Base-by-base conservation (phyloP, 352 stramenopile genomes). In the Phytopythium montanum region DNA sequence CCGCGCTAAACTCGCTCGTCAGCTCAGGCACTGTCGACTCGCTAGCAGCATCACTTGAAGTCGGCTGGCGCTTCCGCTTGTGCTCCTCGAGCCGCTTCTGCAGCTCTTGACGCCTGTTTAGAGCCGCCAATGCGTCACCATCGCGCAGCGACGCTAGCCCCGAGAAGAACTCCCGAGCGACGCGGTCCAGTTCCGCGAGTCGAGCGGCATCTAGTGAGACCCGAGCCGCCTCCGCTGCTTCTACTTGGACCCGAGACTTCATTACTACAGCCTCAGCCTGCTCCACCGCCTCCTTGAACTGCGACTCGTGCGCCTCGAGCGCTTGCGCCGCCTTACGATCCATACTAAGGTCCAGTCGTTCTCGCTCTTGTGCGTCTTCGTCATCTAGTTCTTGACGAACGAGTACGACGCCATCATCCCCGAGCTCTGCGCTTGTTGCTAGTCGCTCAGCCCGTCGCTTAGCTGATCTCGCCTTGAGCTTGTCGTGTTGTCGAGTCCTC, bases 401-500 rank as follows among this genome's bases (percentile, higher is more conserved):
- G 21, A 59, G 54, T 1, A 69, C 51, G 1, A 60, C 28, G 21
- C 21, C 25, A 19, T 48, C 34, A 8, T 54, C 21, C 54, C 57
- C 44, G 26, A 70, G 54, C 1, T 56, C 26, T 3, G 59, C 12
- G 55, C 48, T 41, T 10, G 69, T 62, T 0, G 36, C 48, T 38
- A 67, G 49, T 29, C 53, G 39, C 31, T 65, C 63, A 0, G 48
- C 51, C 29, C 68, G 57, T 18, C 63, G 54, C 33, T 57, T 71
- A 7, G 58, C 64, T 26, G 66, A 60, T 2, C 67, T 55, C 26
- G 76, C 72, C 16, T 67, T 28, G 18, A 81, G 39, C 52, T 78
- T 81, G 38, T 74, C 65, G 58, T 69, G 62, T n/a, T 78, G 72
- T 13, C 69, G 63, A 25, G 56, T 49, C 8, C 73, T 61, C 44